Conservation (phyloP, 2,329 filamentous ascomycete species). For the Aspergillus brunneoviolaceus region DNA sequence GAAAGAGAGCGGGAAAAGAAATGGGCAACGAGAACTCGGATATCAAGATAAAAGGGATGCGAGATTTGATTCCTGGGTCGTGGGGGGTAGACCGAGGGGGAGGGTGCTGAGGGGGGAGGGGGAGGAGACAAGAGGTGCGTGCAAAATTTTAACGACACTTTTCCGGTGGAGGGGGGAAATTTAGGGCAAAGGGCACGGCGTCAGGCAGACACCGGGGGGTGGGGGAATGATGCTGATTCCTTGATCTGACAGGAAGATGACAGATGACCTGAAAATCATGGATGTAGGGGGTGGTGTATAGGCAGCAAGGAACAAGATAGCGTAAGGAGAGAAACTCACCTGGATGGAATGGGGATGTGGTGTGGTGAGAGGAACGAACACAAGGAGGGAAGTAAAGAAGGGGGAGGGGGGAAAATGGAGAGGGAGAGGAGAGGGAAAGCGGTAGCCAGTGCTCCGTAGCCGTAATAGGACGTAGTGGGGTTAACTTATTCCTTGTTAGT, state of each 20-base stretch:
- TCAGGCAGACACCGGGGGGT: constrained; percentile 16
- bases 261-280: not conserved
- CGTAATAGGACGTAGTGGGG: no score
- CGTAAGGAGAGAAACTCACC: not conserved
- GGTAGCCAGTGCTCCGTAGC: not conserved
- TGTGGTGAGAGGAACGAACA: constrained; percentile 2
- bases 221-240: not conserved
- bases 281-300: not conserved
- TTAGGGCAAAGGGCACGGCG: constrained; percentile 29
- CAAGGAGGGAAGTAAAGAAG: constrained; percentile 6
- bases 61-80: constrained; percentile 17
- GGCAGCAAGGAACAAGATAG: not conserved
- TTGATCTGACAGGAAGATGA: not conserved
- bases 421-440: not conserved
- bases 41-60: constrained; percentile 6
- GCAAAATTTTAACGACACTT: constrained; percentile 21
- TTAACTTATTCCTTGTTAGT: no score
- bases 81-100: constrained; percentile 2
- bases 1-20: not conserved
- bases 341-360: not conserved
- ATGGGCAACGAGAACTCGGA: not conserved
- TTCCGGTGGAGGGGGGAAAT: constrained; percentile 10
- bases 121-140: constrained; percentile 13
- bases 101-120: not conserved
- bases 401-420: constrained; percentile 2